Conservation (phyloP, 2,329 filamentous ascomycete species). For the Fusarium sp. region DNA sequence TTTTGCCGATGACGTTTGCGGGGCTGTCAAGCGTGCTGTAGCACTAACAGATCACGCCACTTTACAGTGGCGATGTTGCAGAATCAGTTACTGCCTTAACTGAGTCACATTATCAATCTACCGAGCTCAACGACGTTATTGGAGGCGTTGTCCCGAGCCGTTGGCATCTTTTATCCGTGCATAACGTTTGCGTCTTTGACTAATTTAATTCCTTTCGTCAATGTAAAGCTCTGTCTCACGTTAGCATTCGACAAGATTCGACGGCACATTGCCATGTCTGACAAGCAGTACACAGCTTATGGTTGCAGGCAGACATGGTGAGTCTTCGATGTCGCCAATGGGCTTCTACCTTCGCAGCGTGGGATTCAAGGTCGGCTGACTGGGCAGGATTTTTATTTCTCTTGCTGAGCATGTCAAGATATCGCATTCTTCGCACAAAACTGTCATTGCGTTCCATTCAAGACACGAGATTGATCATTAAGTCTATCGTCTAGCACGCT, state of each 20-base stretch:
- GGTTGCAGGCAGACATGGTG: not conserved
- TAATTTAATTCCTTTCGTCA: too few species aligned
- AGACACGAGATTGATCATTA: not conserved
- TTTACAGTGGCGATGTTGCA: accelerated
- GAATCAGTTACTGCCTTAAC: not conserved
- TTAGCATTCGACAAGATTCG: not conserved
- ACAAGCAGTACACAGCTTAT: too few species aligned
- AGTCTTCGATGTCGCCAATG: not conserved
- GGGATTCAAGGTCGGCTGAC: not conserved
- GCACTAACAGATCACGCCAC: slow-evolving; percentile 2
- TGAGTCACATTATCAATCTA: not conserved
- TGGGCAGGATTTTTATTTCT: not conserved
- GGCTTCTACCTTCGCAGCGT: accelerated
- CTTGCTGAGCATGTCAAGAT: accelerated
- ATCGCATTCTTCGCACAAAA: accelerated
- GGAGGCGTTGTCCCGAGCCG: not conserved
- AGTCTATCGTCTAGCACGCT: not conserved
- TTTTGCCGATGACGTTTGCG: slow-evolving; percentile 19
- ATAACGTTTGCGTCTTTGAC: not conserved
- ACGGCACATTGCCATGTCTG: accelerated
- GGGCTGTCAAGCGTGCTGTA: not conserved
- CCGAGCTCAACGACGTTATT: not conserved
- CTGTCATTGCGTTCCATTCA: not conserved
- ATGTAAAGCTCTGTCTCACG: not conserved
- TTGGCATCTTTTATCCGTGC: too few species aligned